phyloP scores from a whole-genome alignment of 1,284 basidiomycete genomes.

The Boletellus deceptivus region DNA sequence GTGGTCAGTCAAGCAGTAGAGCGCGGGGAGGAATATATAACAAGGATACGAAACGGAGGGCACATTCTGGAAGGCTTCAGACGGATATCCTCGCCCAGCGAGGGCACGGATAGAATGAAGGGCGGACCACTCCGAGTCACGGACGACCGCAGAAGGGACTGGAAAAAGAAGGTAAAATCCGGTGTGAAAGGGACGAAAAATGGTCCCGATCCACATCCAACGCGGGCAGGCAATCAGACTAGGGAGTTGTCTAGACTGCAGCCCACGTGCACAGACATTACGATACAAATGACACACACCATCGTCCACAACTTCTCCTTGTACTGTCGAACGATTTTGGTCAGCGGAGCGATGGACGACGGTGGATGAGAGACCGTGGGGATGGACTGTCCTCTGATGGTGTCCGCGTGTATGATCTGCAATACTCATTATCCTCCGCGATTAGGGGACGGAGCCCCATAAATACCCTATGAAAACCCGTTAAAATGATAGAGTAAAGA shows the following conservation, averaged over 20 bases:
- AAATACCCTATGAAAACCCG: too few species aligned
- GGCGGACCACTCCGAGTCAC: too few species aligned
- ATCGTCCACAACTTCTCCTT: conserved; percentile 5
- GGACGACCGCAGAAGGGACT: too few species aligned
- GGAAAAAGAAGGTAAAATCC: too few species aligned
- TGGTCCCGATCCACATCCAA: background rate
- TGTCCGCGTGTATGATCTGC: background rate
- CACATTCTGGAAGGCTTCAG: conserved; percentile 1
- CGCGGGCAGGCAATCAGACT: background rate
- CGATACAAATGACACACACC: conserved; percentile 19
- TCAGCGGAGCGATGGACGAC: background rate
- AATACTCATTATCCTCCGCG: background rate
- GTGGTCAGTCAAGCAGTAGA: background rate
- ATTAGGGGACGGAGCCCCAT: too few species aligned
- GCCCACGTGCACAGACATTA: conserved; percentile 13
- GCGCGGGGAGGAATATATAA: background rate
- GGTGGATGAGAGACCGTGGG: background rate
- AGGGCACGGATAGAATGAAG: too few species aligned
- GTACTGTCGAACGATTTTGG: background rate
- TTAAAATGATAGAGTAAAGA: too few species aligned
- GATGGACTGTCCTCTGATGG: background rate
- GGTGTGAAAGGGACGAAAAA: background rate
- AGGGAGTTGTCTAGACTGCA: background rate
- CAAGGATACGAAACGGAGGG: background rate
- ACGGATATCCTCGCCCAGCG: too few species aligned